These are phyloP conservation scores for Exsudoporus frostii DNA, from an alignment of 768 basidiomycete species.

Conservation along the genomic window DNA sequence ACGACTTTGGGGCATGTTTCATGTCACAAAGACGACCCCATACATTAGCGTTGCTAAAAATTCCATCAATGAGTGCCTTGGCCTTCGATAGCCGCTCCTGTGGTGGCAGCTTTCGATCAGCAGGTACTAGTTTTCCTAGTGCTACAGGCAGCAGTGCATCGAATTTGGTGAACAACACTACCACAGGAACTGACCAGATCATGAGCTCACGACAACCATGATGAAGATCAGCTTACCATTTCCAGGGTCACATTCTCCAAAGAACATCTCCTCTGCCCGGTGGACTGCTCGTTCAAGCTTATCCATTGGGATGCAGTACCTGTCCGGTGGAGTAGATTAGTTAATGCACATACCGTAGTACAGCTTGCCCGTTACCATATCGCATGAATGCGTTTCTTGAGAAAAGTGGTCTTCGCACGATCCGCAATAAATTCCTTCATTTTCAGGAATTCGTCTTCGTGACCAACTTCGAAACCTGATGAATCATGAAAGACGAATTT, in stretches of 20 bases:
- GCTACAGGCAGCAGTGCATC: not conserved
- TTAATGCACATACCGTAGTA: not conserved
- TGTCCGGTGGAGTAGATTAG: not conserved
- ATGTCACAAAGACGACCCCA: not conserved
- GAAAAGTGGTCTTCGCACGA: not conserved
- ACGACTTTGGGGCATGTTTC: not conserved
- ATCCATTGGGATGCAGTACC: constrained; percentile 11
- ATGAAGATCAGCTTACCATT: not conserved
- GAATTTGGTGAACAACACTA: constrained; percentile 6
- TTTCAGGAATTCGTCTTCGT: not conserved
- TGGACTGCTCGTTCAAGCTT: not conserved
- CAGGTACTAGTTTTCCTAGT: not conserved
- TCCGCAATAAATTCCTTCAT: constrained; percentile 5
- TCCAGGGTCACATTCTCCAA: not conserved
- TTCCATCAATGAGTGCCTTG: not conserved
- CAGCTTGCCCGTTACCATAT: not conserved
- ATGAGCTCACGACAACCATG: not conserved
- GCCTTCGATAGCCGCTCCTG: not conserved
- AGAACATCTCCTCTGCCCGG: not conserved
- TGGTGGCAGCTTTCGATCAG: not conserved
- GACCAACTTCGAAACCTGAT: constrained; percentile 5
- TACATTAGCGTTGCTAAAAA: not conserved
- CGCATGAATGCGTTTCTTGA: constrained; percentile 6
- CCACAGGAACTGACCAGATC: not conserved
- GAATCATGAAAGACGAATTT: constrained; percentile 6